Evolutionary conservation across 2,329 filamentous ascomycete species (phyloP), one percentile per base, ranked within the genome.

Genomic region (Mariannaea sp.): DNA sequence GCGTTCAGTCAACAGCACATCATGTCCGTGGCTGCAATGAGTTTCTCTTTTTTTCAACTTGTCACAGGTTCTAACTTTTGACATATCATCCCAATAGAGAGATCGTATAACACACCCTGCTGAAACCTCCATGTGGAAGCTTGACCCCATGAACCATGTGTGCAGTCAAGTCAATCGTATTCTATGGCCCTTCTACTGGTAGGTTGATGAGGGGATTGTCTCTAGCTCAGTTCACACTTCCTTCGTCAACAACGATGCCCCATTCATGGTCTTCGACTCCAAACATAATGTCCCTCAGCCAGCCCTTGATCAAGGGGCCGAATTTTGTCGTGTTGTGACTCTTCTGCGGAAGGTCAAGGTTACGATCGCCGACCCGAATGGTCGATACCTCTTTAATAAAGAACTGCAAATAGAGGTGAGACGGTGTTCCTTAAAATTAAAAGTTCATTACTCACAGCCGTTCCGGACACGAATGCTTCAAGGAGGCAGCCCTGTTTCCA

Each of bases 381-480:
- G 13, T 10, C 13, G 29, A 30, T 4, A 30, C 29, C 4, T 6
- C 7, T 8, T 5, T 38, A 33, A 58, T 54, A 17, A 58, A 58
- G 35, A 57, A 58, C 56, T 58, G 7, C 4, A 3, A 26, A 2
- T 3, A 2, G n/a, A 7, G 2, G 20, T 56, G 35, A 49, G 38
- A 6, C 30, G 7, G 22, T 5, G 14, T 14, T 26, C 26, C 3
- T 14, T n/a, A 9, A 4, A 9, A 4, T 12, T 33, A 6, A 3
- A 6, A 14, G 2, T 36, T 12, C 14, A 19, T 16, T n/a, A 71
- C 75, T 70, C 68, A 78, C 76, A 40, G 86, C 86, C 22, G 86
- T 89, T 3, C 86, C 86, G 13, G 82, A 80, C 7, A 82, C 84
- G 61, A 89, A 89, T 2, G 84, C 81, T 68, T 89, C 86, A 2